Evolutionary conservation across 495 filamentous ascomycete genomes (phyloP), one percentile per base, ranked within the genome.

Genomic region (Penicillium silybi): DNA sequence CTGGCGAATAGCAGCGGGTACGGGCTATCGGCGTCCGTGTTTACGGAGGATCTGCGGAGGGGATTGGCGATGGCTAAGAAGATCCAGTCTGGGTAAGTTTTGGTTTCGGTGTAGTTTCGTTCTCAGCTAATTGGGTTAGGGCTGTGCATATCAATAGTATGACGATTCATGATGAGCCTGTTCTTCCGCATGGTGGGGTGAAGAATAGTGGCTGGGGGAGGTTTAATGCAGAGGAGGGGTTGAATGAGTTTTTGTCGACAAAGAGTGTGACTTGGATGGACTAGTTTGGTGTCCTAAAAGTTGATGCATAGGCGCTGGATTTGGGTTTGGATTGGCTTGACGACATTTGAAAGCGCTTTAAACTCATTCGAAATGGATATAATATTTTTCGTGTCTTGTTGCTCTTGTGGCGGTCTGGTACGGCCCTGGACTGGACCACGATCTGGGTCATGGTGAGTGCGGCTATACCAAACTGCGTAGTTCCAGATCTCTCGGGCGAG

Each of bases 131-230:
- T 53, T 43, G 17, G 39, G 44, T 57, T 25, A 74, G 74, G 8
- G 86, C 86, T 25, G 87, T 96, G 20, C 90, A 95, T 68, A 90
- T 95, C 61, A 96, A 96, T 62, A 81, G 74, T 52, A 91, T 92
- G 87, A 88, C 84, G 0, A 82, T 95, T 6, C 89, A 95, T 58
- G 91, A 96, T 58, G 90, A 95, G 71, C 72, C 83, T 2, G 75
- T 72, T 17, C 64, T 95, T 44, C 89, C 90, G 15, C 90, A 95
- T 70, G 90, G 91, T 13, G 91, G 90, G 18, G 82, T 84, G 46
- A 96, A 96, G 79, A 80, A 83, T 46, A 90, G 86, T 57, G 91
- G 91, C 3, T 92, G 82, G 72, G 91, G 90, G 0, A 64, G 82
- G 8, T 85, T 85, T 58, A 82, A 81, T 61, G 72, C 67, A 0